These are phyloP conservation scores for Tagetes erecta DNA, from an alignment of 129 eudicot genomes.

Conservation along the genomic window DNA sequence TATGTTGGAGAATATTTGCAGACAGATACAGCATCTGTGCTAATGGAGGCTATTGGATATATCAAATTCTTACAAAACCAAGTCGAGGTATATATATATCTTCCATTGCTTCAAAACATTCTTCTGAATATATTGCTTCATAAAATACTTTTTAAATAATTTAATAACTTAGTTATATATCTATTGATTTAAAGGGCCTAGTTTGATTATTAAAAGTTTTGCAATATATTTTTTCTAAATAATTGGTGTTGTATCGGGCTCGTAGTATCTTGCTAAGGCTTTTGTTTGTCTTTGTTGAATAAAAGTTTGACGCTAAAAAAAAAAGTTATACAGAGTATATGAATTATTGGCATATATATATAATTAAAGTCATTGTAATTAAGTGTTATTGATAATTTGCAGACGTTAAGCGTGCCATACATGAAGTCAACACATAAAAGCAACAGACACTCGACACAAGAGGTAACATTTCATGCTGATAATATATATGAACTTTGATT, in stretches of 20 bases:
- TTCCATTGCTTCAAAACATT: conserved; percentile 28
- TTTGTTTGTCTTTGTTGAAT: no score
- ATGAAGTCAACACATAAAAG: conserved; percentile 69
- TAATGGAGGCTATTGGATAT: conserved; percentile 95
- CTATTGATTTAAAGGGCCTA: neutral
- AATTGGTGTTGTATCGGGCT: no score
- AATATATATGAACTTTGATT: neutral
- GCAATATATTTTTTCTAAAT: no score
- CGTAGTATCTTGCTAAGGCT: no score
- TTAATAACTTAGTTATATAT: neutral
- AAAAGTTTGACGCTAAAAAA: no score
- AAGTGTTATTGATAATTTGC: conserved; percentile 15
- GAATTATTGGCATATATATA: no score
- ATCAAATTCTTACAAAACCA: conserved; percentile 93
- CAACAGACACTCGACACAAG: conserved; percentile 38
- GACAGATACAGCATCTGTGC: conserved; percentile 96
- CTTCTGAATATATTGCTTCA: conserved; percentile 17
- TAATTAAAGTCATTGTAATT: neutral
- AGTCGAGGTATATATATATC: conserved; percentile 54
- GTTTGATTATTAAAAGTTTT: neutral
- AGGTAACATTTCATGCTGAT: conserved; percentile 39
- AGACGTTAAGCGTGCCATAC: conserved; percentile 91
- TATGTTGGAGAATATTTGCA: conserved; percentile 51
- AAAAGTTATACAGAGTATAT: no score
- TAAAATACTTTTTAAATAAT: neutral